Conservation (phyloP, 768 basidiomycete genomes). For the Fomitopsis serialis region DNA sequence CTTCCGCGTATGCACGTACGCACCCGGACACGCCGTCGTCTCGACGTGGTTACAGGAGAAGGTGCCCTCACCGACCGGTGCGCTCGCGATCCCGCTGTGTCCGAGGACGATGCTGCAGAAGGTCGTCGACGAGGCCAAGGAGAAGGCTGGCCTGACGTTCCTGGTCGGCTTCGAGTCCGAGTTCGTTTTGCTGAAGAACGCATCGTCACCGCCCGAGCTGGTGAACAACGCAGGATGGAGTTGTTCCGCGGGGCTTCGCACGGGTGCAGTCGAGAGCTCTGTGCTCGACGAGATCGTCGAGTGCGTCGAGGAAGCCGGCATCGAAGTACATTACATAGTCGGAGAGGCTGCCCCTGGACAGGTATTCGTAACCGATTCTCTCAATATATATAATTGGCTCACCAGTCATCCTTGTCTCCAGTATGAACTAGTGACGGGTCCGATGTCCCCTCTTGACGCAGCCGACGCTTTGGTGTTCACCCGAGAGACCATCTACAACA, state of each 20-base stretch:
- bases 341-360: constrained; percentile 68
- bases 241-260: constrained; percentile 26
- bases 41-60: constrained; percentile 70
- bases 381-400: not conserved
- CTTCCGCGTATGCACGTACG: constrained; percentile 48
- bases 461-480: constrained; percentile 65
- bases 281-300: constrained; percentile 57
- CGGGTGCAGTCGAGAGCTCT: constrained; percentile 40
- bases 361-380: constrained; percentile 23
- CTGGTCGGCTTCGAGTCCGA: constrained; percentile 68
- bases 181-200: constrained; percentile 56
- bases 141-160: constrained; percentile 37
- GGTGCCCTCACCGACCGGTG: constrained; percentile 26
- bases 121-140: constrained; percentile 30
- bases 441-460: constrained; percentile 59
- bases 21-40: constrained; percentile 53
- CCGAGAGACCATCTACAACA: constrained; percentile 59
- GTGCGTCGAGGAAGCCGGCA: constrained; percentile 38
- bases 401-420: constrained; percentile 29
- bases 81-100: constrained; percentile 48
- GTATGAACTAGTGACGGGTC: constrained; percentile 67
- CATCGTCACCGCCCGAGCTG: constrained; percentile 34
- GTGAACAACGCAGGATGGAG: constrained; percentile 47
- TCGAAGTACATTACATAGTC: constrained; percentile 66
- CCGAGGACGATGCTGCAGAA: constrained; percentile 51